Percentiles rank a stretch among this genome's conserved stretches.
Evolutionary conservation across 352 stramenopile species (phyloP).

Genomic region (Phytopythium helicoides): DNA sequence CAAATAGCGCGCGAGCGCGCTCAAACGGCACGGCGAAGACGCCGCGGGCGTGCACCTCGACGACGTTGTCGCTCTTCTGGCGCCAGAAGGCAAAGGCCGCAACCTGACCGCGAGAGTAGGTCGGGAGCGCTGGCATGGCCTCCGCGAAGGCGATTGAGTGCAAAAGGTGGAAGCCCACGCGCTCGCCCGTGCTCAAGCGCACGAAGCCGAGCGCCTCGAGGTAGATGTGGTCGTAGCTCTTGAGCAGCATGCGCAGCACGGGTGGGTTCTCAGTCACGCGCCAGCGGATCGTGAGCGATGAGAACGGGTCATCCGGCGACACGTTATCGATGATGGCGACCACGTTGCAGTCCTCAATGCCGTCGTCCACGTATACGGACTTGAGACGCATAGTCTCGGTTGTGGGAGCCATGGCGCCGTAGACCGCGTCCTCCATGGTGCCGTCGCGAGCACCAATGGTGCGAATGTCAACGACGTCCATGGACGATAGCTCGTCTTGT

Average conservation of each 20-base stretch:
- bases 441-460: conserved; percentile 18
- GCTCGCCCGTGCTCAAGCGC: conserved; percentile 20
- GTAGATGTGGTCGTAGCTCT: conserved; percentile 23
- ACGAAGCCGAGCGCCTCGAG: conserved; percentile 28
- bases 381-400: conserved; percentile 10
- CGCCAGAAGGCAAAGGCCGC: conserved; percentile 42
- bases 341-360: conserved; percentile 10
- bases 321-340: conserved; percentile 9
- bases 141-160: conserved; percentile 33
- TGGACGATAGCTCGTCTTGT: conserved; percentile 8
- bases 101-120: conserved; percentile 38
- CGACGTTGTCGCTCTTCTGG: conserved; percentile 24
- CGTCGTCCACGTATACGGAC: conserved; percentile 9
- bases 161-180: conserved; percentile 41
- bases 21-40: conserved; percentile 16
- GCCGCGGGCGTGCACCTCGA: conserved; percentile 37
- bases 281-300: conserved; percentile 12
- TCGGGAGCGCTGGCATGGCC: conserved; percentile 13
- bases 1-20: conserved; percentile 5
- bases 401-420: conserved; percentile 9
- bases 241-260: conserved; percentile 13
- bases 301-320: conserved; percentile 8
- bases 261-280: conserved; percentile 12
- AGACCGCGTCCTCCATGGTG: conserved; percentile 17
- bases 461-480: conserved; percentile 7